Conservation (phyloP, 2,329 filamentous ascomycete species). For the Pseudogymnoascus sp. region DNA sequence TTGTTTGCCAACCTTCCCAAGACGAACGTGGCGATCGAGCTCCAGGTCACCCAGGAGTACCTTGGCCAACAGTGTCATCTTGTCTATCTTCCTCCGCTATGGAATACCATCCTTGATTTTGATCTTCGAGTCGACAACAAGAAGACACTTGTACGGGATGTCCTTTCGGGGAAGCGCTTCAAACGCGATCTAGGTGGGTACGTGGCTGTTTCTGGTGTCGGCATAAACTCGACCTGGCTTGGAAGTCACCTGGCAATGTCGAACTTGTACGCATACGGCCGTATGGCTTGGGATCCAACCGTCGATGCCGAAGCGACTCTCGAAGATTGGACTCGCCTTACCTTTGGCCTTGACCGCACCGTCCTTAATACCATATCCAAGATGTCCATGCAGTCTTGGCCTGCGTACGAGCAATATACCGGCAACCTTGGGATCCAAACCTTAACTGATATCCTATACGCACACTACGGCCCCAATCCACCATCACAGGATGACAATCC, state of each 20-base stretch:
- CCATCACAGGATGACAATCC: slow-evolving; percentile 57
- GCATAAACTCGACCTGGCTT: slow-evolving; percentile 58
- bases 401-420: slow-evolving; percentile 61
- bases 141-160: slow-evolving; percentile 48
- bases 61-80: slow-evolving; percentile 62
- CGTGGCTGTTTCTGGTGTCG: slow-evolving; percentile 60
- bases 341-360: slow-evolving; percentile 47
- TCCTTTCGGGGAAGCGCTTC: slow-evolving; percentile 53
- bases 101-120: slow-evolving; percentile 60
- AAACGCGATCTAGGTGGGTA: slow-evolving; percentile 50
- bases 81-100: slow-evolving; percentile 59
- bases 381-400: slow-evolving; percentile 63
- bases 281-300: slow-evolving; percentile 56
- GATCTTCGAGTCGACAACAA: slow-evolving; percentile 54
- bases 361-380: slow-evolving; percentile 52
- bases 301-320: slow-evolving; percentile 42
- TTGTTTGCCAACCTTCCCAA: slow-evolving; percentile 46
- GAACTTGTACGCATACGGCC: slow-evolving; percentile 63
- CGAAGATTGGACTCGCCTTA: slow-evolving; percentile 59
- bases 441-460: slow-evolving; percentile 57
- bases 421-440: slow-evolving; percentile 66
- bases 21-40: slow-evolving; percentile 49
- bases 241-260: slow-evolving; percentile 63
- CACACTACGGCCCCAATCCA: slow-evolving; percentile 61
- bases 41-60: slow-evolving; percentile 63